phyloP scores from a whole-genome alignment of 2,329 filamentous ascomycete species.

The Aspergillus aculeatinus region DNA sequence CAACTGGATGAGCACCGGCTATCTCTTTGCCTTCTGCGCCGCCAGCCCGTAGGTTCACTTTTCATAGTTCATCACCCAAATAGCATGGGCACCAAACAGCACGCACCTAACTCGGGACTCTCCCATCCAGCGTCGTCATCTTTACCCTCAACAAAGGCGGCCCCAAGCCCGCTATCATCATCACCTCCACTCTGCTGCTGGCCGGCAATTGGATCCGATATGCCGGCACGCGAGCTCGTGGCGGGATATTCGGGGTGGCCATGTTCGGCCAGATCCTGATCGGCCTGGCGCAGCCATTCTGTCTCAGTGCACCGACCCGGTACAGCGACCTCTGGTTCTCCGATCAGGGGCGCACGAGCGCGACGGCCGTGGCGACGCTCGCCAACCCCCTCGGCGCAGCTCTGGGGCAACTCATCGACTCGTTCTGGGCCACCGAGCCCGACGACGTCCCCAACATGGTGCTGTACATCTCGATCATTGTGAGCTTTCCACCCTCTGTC shows the following conservation, averaged over 20 bases:
- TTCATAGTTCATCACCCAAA: background rate
- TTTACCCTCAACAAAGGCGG: slow-evolving; percentile 74
- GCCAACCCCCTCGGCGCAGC: slow-evolving; percentile 91
- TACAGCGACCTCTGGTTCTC: slow-evolving; percentile 97
- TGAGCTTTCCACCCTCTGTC: slow-evolving; percentile 44
- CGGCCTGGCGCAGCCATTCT: slow-evolving; percentile 87
- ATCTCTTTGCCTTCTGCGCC: slow-evolving; percentile 78
- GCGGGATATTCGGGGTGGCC: slow-evolving; percentile 69
- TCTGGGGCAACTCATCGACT: slow-evolving; percentile 81
- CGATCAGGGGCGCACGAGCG: slow-evolving; percentile 75
- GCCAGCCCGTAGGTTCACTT: slow-evolving; percentile 60
- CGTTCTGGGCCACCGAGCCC: slow-evolving; percentile 66
- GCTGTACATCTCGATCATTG: slow-evolving; percentile 79
- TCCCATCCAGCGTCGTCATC: slow-evolving; percentile 56
- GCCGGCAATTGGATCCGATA: slow-evolving; percentile 90
- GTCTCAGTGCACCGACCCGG: slow-evolving; percentile 80
- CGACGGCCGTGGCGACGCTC: slow-evolving; percentile 79
- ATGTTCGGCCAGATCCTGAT: slow-evolving; percentile 92
- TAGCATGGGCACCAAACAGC: background rate
- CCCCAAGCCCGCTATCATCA: slow-evolving; percentile 74
- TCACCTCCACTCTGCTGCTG: slow-evolving; percentile 70
- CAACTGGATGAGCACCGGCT: slow-evolving; percentile 90
- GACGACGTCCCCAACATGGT: slow-evolving; percentile 75
- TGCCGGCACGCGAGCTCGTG: slow-evolving; percentile 60
- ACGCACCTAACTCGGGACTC: background rate